phyloP scores from a whole-genome alignment of 2,329 filamentous ascomycete species.

The Claviceps sp. region DNA sequence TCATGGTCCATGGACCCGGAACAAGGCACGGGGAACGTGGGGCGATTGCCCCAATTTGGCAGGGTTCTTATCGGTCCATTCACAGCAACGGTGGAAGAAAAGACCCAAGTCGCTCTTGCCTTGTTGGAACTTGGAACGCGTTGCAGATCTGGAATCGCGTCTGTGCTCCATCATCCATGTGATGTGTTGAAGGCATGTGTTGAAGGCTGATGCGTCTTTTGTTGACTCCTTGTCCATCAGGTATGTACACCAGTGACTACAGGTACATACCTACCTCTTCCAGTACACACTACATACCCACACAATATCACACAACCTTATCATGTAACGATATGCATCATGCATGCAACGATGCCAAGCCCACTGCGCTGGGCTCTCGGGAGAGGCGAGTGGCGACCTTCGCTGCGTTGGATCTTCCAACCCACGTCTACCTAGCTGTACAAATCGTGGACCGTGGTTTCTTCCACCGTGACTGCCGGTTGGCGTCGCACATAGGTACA shows the following conservation, averaged over 20 bases:
- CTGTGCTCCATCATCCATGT: not conserved
- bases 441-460: too few species aligned
- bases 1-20: not conserved
- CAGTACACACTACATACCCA: not conserved
- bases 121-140: not conserved
- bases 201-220: not conserved
- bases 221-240: not conserved
- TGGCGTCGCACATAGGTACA: too few species aligned
- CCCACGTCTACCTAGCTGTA: too few species aligned
- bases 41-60: constrained; percentile 3
- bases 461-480: too few species aligned
- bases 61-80: constrained; percentile 5
- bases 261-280: not conserved
- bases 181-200: not conserved
- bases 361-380: too few species aligned
- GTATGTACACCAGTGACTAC: not conserved
- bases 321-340: too few species aligned
- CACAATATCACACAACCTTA: too few species aligned
- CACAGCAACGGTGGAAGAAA: not conserved
- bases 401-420: too few species aligned
- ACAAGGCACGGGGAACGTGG: constrained; percentile 2
- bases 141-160: not conserved
- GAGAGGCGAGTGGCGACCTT: too few species aligned
- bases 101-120: not conserved
- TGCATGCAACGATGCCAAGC: too few species aligned